Evolutionary conservation across 1,284 basidiomycete species (phyloP).

Genomic region (Sanghuangporus weigelae): DNA sequence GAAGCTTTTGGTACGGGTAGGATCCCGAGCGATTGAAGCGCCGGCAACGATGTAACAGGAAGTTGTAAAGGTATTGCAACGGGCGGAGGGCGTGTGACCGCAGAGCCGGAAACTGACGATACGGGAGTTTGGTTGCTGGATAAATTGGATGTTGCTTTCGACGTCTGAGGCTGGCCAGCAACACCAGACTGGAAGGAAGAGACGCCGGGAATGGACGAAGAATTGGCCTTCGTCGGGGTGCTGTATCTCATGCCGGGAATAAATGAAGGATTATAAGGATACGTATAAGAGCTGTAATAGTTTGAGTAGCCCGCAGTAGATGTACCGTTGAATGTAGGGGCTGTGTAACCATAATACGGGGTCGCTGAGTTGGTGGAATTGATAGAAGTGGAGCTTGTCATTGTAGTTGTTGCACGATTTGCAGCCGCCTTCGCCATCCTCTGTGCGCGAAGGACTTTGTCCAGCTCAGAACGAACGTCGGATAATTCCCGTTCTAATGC

Average conservation of each 20-base stretch:
- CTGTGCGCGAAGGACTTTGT: slow-evolving; percentile 62
- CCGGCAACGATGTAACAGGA: slow-evolving; percentile 62
- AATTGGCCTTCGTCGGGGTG: slow-evolving; percentile 34
- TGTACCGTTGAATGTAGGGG: slow-evolving; percentile 21
- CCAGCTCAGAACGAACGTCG: slow-evolving; percentile 54
- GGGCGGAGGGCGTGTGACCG: slow-evolving; percentile 32
- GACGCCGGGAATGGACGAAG: slow-evolving; percentile 39
- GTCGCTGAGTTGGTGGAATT: slow-evolving; percentile 17
- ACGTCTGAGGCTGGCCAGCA: slow-evolving; percentile 28
- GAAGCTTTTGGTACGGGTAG: slow-evolving; percentile 59
- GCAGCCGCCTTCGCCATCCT: slow-evolving; percentile 28
- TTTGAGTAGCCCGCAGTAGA: slow-evolving; percentile 27
- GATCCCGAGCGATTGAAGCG: slow-evolving; percentile 66
- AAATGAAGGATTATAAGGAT: slow-evolving; percentile 32
- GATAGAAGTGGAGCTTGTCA: background rate
- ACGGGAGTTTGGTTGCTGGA: slow-evolving; percentile 26
- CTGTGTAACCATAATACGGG: slow-evolving; percentile 14
- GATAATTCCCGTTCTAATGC: slow-evolving; percentile 54
- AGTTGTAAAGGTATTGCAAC: slow-evolving; percentile 68
- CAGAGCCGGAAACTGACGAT: slow-evolving; percentile 26
- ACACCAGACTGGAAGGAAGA: slow-evolving; percentile 2
- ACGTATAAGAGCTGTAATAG: slow-evolving; percentile 35
- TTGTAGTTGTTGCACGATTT: slow-evolving; percentile 12
- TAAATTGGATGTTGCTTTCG: slow-evolving; percentile 26
- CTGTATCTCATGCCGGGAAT: slow-evolving; percentile 17